phyloP scores from a whole-genome alignment of 1,284 basidiomycete genomes.

The Xerocomus tenax region DNA sequence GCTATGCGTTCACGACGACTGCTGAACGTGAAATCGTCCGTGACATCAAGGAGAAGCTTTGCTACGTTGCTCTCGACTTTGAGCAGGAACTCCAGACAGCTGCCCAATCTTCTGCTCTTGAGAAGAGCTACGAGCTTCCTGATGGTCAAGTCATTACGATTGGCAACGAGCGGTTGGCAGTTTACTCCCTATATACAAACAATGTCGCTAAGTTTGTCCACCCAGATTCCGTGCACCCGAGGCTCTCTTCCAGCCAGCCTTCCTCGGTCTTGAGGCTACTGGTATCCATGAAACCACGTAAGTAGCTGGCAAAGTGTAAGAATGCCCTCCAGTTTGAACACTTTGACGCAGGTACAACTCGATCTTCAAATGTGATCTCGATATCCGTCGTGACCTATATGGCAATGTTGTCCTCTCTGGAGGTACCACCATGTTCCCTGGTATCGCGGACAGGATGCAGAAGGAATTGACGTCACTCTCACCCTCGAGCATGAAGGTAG shows the following conservation, averaged over 20 bases:
- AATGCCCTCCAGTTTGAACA: constrained; percentile 6
- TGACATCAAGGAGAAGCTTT: constrained; percentile 98
- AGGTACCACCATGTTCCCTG: constrained; percentile 96
- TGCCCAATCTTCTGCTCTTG: constrained; percentile 81
- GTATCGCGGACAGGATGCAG: constrained; percentile 96
- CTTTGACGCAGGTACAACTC: constrained; percentile 66
- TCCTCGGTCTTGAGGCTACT: constrained; percentile 86
- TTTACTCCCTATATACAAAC: background rate
- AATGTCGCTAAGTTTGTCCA: constrained; percentile 5
- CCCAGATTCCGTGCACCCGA: constrained; percentile 89
- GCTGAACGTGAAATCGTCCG: constrained; percentile 94
- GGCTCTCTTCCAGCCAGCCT: constrained; percentile 92
- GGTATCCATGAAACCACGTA: constrained; percentile 95
- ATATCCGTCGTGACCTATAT: constrained; percentile 85
- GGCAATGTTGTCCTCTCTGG: constrained; percentile 92
- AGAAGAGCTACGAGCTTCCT: constrained; percentile 94
- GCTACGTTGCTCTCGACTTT: constrained; percentile 95
- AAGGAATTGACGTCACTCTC: constrained; percentile 85
- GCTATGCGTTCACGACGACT: constrained; percentile 90
- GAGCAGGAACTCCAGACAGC: constrained; percentile 94
- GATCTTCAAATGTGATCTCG: constrained; percentile 72
- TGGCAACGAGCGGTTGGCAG: constrained; percentile 78
- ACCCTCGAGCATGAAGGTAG: constrained; percentile 82
- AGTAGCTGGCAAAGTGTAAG: constrained; percentile 21
- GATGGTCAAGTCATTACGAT: constrained; percentile 97